Percentiles rank a stretch among this genome's conserved stretches.
Evolutionary conservation across 169 alveolate genomes (phyloP).

Genomic region (Perkinsus marinus): DNA sequence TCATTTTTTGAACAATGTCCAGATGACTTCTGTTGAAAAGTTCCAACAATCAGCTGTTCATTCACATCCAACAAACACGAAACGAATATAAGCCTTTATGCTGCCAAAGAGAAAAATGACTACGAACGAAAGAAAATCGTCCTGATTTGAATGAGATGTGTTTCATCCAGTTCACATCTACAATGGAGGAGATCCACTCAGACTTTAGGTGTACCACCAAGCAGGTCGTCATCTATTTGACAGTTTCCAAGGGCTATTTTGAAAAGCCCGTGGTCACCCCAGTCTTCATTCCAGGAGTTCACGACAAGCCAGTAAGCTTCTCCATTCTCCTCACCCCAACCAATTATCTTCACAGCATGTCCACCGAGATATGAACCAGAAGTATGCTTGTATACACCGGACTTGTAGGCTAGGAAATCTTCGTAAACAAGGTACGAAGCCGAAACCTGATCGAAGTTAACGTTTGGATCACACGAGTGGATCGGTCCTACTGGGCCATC

Average conservation of each 20-base stretch:
- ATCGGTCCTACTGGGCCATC: neutral
- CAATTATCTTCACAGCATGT: slow-evolving; percentile 63
- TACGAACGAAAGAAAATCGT: too few relatives aligned
- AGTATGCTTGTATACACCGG: slow-evolving; percentile 62
- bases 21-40: too few relatives aligned
- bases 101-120: too few relatives aligned
- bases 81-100: too few relatives aligned
- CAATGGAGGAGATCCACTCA: too few relatives aligned
- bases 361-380: slow-evolving; percentile 48
- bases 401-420: slow-evolving; percentile 56
- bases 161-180: too few relatives aligned
- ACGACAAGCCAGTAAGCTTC: slow-evolving; percentile 26
- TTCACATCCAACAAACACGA: too few relatives aligned
- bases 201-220: too few relatives aligned
- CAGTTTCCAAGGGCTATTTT: slow-evolving; percentile 5
- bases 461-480: neutral
- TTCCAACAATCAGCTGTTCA: too few relatives aligned
- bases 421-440: slow-evolving; percentile 50
- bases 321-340: slow-evolving; percentile 53
- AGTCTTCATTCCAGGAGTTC: slow-evolving; percentile 28
- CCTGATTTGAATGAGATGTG: too few relatives aligned
- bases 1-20: too few relatives aligned
- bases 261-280: slow-evolving; percentile 26
- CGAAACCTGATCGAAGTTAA: slow-evolving; percentile 14
- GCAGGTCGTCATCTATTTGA: neutral